Percentiles rank a stretch among this genome's conserved stretches.
Evolutionary conservation across 768 basidiomycete species (phyloP).

Genomic region (Serendipita indica): DNA sequence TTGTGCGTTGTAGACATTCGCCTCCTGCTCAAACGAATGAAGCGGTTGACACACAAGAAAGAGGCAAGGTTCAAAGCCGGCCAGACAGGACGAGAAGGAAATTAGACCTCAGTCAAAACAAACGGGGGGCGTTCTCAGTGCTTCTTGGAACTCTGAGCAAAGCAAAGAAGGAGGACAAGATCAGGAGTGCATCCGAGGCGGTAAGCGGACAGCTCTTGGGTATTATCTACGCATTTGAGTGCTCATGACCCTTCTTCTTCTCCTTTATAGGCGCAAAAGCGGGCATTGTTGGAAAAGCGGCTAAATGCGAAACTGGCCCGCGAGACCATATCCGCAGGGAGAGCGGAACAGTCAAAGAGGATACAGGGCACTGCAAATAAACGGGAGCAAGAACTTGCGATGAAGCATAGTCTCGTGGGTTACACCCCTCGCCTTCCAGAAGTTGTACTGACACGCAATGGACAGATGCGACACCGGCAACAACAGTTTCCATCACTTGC

Average conservation of each 20-base stretch:
- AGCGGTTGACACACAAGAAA: neutral
- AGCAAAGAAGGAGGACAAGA: slow-evolving; percentile 76
- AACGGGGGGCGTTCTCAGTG: slow-evolving; percentile 43
- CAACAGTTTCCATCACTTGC: slow-evolving; percentile 56
- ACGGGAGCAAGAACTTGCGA: slow-evolving; percentile 68
- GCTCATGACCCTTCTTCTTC: neutral
- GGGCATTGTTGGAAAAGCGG: slow-evolving; percentile 69
- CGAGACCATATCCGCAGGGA: slow-evolving; percentile 75
- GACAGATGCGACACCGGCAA: slow-evolving; percentile 52
- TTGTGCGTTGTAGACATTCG: neutral
- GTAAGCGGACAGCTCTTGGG: slow-evolving; percentile 27
- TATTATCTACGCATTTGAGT: neutral
- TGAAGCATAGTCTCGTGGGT: slow-evolving; percentile 69
- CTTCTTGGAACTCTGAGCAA: slow-evolving; percentile 72
- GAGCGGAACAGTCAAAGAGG: slow-evolving; percentile 75
- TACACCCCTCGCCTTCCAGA: neutral
- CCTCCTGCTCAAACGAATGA: neutral
- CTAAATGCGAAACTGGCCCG: slow-evolving; percentile 71
- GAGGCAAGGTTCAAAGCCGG: too few relatives aligned
- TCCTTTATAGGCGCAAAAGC: slow-evolving; percentile 59
- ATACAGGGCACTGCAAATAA: slow-evolving; percentile 61
- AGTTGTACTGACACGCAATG: neutral
- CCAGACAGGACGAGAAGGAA: neutral
- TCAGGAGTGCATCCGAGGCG: slow-evolving; percentile 72
- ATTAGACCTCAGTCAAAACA: slow-evolving; percentile 5